Conservation (phyloP, 1,284 basidiomycete species). For the Vanrija sp. region DNA sequence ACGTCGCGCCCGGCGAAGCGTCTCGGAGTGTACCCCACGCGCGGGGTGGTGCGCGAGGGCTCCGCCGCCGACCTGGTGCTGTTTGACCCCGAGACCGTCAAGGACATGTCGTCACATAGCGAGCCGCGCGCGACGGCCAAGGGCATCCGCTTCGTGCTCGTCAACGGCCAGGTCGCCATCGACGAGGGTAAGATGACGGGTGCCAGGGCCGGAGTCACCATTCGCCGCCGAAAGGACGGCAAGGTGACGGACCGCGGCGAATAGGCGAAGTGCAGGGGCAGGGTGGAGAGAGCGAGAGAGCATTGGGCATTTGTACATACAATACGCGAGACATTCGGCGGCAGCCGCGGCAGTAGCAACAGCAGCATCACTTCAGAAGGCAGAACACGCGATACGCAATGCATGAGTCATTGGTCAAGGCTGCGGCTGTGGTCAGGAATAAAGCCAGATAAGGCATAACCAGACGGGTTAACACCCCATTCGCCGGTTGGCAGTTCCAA, state of each 20-base stretch:
- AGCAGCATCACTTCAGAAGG: no score
- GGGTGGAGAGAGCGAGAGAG: not conserved
- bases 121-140: slow-evolving; percentile 25
- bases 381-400: no score
- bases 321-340: not conserved
- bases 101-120: slow-evolving; percentile 34
- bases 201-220: slow-evolving; percentile 32
- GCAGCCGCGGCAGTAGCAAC: no score
- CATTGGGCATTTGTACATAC: not conserved
- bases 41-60: slow-evolving; percentile 34
- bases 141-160: slow-evolving; percentile 40
- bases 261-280: not conserved
- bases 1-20: slow-evolving; percentile 45
- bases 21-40: slow-evolving; percentile 36
- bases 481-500: no score
- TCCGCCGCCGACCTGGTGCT: slow-evolving; percentile 44
- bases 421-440: no score
- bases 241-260: slow-evolving; percentile 13
- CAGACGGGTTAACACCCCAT: no score
- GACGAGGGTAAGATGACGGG: slow-evolving; percentile 35
- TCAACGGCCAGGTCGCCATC: slow-evolving; percentile 40
- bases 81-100: slow-evolving; percentile 37
- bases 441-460: no score
- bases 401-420: no score
- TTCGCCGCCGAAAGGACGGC: slow-evolving; percentile 50